Conservation (phyloP, 306 rosid genomes). For the Albizia julibrissin region DNA sequence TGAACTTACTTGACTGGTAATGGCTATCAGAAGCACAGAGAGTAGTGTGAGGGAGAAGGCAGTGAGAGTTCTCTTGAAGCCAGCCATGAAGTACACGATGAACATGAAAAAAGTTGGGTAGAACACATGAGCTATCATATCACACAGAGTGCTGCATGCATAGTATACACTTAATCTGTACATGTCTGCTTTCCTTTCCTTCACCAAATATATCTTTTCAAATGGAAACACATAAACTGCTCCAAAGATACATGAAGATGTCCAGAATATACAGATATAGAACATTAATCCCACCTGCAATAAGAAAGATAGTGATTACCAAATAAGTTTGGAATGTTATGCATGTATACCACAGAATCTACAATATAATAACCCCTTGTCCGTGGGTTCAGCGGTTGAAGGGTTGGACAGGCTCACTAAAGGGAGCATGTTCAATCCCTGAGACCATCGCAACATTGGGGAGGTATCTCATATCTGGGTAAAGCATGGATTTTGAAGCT, state of each 20-base stretch:
- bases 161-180: slow-evolving; percentile 90
- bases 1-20: slow-evolving; percentile 86
- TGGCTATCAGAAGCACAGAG: slow-evolving; percentile 64
- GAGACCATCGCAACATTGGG: too few relatives aligned
- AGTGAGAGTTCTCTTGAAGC: slow-evolving; percentile 67
- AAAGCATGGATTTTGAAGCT: too few relatives aligned
- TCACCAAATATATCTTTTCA: slow-evolving; percentile 73
- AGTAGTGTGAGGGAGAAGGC: slow-evolving; percentile 77
- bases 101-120: slow-evolving; percentile 87
- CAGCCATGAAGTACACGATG: slow-evolving; percentile 89
- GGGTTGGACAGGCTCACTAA: too few relatives aligned
- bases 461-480: too few relatives aligned
- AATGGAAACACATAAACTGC: slow-evolving; percentile 92
- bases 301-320: not conserved
- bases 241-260: slow-evolving; percentile 86
- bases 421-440: too few relatives aligned
- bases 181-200: slow-evolving; percentile 96
- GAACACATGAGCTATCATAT: slow-evolving; percentile 82
- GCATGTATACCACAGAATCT: not conserved
- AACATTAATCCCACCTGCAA: slow-evolving; percentile 83
- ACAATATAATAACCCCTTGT: too few relatives aligned
- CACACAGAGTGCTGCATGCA: slow-evolving; percentile 88
- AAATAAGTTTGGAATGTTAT: not conserved
- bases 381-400: too few relatives aligned
- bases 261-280: slow-evolving; percentile 95